These are phyloP conservation scores for Bjerkandera adusta DNA, from an alignment of 1,284 basidiomycete species.

Conservation along the genomic window DNA sequence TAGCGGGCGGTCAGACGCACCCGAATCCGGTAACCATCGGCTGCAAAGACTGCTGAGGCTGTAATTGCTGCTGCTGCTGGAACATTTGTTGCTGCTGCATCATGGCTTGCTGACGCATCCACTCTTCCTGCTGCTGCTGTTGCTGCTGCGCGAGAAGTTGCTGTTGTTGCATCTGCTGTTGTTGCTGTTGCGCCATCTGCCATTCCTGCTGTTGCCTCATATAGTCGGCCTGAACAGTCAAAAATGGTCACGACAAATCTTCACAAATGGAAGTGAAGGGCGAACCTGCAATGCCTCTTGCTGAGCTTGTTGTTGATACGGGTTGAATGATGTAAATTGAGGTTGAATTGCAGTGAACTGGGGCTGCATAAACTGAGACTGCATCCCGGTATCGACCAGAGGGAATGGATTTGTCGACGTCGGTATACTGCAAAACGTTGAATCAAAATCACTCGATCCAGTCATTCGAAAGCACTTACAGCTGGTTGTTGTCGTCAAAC, in stretches of 20 bases:
- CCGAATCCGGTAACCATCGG: conserved; percentile 74
- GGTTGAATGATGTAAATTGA: conserved; percentile 89
- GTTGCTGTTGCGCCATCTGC: conserved; percentile 51
- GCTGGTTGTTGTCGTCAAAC: conserved; percentile 84
- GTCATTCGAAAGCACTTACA: conserved; percentile 40
- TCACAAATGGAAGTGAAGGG: conserved; percentile 2
- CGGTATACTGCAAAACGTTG: not conserved
- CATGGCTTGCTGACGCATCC: conserved; percentile 67
- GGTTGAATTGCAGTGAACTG: conserved; percentile 33
- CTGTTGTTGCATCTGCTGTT: conserved; percentile 45
- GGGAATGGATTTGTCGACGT: conserved; percentile 57
- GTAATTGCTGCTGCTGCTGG: conserved; percentile 37
- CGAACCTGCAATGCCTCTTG: conserved; percentile 72
- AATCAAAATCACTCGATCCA: not conserved
- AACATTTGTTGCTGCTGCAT: conserved; percentile 48
- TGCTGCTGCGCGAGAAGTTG: conserved; percentile 54
- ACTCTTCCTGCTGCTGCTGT: conserved; percentile 63
- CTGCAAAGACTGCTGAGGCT: conserved; percentile 47
- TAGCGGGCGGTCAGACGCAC: conserved; percentile 33
- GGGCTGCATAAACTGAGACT: conserved; percentile 38
- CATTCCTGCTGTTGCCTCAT: conserved; percentile 73
- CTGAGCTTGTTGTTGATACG: conserved; percentile 94
- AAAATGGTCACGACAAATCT: conserved; percentile 3
- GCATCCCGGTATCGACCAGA: conserved; percentile 52
- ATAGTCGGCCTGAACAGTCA: conserved; percentile 55